Percentiles rank a stretch among this genome's conserved stretches.
Evolutionary conservation across 106 monocot genomes (phyloP).

Genomic region (Chionographis japonica): DNA sequence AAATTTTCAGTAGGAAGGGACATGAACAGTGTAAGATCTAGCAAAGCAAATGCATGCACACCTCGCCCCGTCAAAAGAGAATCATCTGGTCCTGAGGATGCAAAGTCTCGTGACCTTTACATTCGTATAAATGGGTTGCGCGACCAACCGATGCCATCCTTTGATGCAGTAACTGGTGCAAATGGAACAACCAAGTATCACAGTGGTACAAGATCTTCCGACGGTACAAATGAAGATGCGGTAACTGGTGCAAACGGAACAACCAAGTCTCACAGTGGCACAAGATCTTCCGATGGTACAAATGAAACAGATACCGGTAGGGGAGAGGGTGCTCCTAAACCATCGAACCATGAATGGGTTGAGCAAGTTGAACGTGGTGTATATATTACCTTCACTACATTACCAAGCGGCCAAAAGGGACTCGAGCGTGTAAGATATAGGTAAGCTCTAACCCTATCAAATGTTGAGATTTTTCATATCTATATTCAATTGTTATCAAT

Average conservation of each 20-base stretch:
- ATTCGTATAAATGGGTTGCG: background rate
- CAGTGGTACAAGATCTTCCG: constrained; percentile 4
- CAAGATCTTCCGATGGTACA: constrained; percentile 1
- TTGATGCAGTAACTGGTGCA: background rate
- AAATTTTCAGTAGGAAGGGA: constrained; percentile 25
- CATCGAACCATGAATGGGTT: constrained; percentile 41
- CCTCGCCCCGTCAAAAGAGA: constrained; percentile 12
- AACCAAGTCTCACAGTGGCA: constrained; percentile 1
- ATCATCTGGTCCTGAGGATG: background rate
- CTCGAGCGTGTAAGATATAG: constrained; percentile 80
- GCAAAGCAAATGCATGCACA: constrained; percentile 7
- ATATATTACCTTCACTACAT: constrained; percentile 50
- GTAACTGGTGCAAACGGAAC: background rate
- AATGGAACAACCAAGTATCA: constrained; percentile 6
- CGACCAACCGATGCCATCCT: background rate
- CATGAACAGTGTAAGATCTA: constrained; percentile 15
- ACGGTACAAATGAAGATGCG: no score
- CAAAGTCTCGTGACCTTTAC: background rate
- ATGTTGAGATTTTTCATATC: background rate
- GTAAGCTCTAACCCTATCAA: constrained; percentile 17
- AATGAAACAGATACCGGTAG: background rate
- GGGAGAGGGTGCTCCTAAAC: background rate
- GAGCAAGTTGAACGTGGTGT: constrained; percentile 70
- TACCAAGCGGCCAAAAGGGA: constrained; percentile 45
- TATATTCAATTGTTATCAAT: background rate